These are phyloP conservation scores for Neonectria faginata DNA, from an alignment of 2,329 filamentous ascomycete species.

Conservation along the genomic window DNA sequence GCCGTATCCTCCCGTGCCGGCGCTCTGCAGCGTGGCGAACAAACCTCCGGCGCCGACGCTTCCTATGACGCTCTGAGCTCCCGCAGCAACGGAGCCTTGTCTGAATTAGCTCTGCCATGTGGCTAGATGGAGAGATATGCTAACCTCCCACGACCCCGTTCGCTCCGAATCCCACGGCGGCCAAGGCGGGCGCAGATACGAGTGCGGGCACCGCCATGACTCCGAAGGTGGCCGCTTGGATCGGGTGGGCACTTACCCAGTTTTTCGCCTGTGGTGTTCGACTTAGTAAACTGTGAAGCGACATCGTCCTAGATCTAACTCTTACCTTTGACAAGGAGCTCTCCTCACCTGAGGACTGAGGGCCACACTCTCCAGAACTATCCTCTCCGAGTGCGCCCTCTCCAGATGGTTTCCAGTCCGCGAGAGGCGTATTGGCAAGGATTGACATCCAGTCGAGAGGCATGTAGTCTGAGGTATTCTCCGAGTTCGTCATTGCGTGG, in stretches of 20 bases:
- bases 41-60: constrained; percentile 40
- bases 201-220: no score
- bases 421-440: no score
- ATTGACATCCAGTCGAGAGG: no score
- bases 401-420: no score
- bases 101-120: background rate
- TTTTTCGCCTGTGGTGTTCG: background rate
- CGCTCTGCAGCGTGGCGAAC: constrained; percentile 51
- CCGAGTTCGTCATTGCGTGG: no score
- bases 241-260: constrained; percentile 13
- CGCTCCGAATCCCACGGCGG: constrained; percentile 32
- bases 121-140: background rate
- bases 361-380: no score
- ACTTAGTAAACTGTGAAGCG: background rate
- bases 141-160: constrained; percentile 37
- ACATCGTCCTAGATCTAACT: background rate
- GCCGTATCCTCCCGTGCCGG: constrained; percentile 46
- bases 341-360: no score
- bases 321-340: constrained; percentile 12
- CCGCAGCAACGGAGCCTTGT: constrained; percentile 40
- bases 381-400: no score
- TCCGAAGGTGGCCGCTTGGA: background rate
- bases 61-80: constrained; percentile 43
- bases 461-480: no score
- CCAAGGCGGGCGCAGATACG: constrained; percentile 25